Conservation (phyloP, 1,284 basidiomycete genomes). For the Puccinia coronata region DNA sequence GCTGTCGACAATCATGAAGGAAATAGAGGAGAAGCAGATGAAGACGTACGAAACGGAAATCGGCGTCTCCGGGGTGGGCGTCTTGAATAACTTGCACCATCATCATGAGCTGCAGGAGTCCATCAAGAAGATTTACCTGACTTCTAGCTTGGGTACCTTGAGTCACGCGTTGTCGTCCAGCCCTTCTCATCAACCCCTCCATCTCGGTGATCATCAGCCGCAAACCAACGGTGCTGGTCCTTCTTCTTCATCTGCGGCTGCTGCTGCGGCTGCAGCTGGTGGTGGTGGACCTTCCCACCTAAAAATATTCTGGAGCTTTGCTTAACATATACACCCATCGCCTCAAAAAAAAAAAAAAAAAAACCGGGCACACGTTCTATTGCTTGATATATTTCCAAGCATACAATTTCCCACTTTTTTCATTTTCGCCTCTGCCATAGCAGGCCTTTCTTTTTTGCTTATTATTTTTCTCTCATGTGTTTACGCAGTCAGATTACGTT, state of each 20-base stretch:
- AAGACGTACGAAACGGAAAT: constrained; percentile 35
- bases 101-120: neutral
- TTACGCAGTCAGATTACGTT: neutral
- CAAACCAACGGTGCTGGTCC: neutral
- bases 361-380: neutral
- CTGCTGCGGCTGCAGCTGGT: no score
- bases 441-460: neutral
- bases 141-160: neutral
- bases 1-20: neutral
- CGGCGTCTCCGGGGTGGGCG: constrained; percentile 21
- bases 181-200: neutral
- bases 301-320: constrained; percentile 8
- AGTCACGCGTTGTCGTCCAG: neutral
- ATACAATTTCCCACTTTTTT: neutral
- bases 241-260: no score
- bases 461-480: neutral
- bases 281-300: neutral
- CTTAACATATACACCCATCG: neutral
- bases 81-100: constrained; percentile 20
- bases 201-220: neutral
- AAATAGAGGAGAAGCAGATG: neutral
- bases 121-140: constrained; percentile 21
- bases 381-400: neutral
- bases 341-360: neutral
- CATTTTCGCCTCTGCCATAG: neutral